These are phyloP conservation scores for Neoboletus subvelutipes DNA, from an alignment of 768 basidiomycete species.

Conservation along the genomic window DNA sequence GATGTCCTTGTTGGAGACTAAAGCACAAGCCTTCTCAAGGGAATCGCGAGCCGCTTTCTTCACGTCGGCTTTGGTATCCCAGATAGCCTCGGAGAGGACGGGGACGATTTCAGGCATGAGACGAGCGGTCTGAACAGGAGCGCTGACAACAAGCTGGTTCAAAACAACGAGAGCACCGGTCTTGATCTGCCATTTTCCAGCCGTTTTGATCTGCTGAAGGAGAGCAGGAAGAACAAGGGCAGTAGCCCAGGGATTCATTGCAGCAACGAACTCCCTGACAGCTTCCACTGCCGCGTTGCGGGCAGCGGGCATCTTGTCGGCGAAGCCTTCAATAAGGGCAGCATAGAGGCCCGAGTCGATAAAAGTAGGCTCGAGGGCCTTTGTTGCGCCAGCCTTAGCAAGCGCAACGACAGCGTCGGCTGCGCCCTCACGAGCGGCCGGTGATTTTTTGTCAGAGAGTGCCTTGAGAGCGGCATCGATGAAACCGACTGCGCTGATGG, in stretches of 20 bases:
- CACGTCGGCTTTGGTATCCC: slow-evolving; percentile 98
- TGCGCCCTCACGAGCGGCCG: slow-evolving; percentile 88
- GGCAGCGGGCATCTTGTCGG: slow-evolving; percentile 91
- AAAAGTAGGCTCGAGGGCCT: slow-evolving; percentile 87
- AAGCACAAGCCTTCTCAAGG: slow-evolving; percentile 89
- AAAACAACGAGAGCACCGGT: slow-evolving; percentile 79
- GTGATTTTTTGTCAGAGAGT: slow-evolving; percentile 92
- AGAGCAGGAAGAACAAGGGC: slow-evolving; percentile 81
- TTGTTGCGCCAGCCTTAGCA: slow-evolving; percentile 67
- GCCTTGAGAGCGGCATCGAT: slow-evolving; percentile 76
- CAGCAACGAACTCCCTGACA: slow-evolving; percentile 68
- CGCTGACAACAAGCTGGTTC: slow-evolving; percentile 83
- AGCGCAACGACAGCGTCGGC: slow-evolving; percentile 67
- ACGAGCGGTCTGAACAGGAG: slow-evolving; percentile 78
- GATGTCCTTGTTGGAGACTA: slow-evolving; percentile 98
- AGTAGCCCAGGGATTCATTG: slow-evolving; percentile 88
- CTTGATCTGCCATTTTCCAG: slow-evolving; percentile 98
- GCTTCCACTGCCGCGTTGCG: slow-evolving; percentile 84
- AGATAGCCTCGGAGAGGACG: slow-evolving; percentile 91
- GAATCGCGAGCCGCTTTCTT: slow-evolving; percentile 97
- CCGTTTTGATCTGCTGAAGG: slow-evolving; percentile 91
- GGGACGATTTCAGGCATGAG: slow-evolving; percentile 96
- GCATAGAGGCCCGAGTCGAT: slow-evolving; percentile 83
- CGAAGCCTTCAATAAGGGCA: slow-evolving; percentile 86
- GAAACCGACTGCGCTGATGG: slow-evolving; percentile 69